Evolutionary conservation across 2,329 filamentous ascomycete genomes (phyloP), one percentile per base, ranked within the genome.

Genomic region (Fusarium goolgardi): DNA sequence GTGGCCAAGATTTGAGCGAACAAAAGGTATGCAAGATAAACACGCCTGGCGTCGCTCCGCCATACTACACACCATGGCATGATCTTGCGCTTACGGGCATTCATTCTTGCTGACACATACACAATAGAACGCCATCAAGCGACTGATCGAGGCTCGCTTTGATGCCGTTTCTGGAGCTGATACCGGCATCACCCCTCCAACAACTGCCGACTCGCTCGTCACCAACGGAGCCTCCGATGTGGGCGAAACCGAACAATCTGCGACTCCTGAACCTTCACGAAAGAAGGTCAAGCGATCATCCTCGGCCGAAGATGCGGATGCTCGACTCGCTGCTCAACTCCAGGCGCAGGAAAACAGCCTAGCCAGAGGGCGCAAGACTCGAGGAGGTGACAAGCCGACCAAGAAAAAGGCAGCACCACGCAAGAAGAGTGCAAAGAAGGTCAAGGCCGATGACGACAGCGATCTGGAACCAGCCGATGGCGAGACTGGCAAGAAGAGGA

Each of bases 291-390:
- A 89, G 75, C 86, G 87, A 43, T 85, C 88, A 29, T 82, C 81
- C 16, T 80, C 83, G 37, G 81, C 81, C 11, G 85, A 88, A 70
- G 93, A 97, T 68, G 90, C 92, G 32, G 96, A 99, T 79, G 96
- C 95, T 34, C 89, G 91, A 44, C 88, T 95, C 65, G 96, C 96
- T 1, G 94, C 94, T 18, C 88, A 91, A 77, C 84, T 99, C 35
- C 96, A 99, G 79, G 95, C 94, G 0, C 92, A 98, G 78, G 93
- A 97, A 81, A 97, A 98, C 78, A 85, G 88, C 62, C 81, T 86
- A 50, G 83, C 81, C 4, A 84, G 88, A 43, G 89, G 88, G 49
- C 85, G 93, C 55, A 86, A 92, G 20, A 97, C 94, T 5, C 87
- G 95, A 44, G 92, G 93, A 9, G 92, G 90, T 67, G 87, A 88